Conservation (phyloP, 331 rosid genomes). For the Cucumis variabilis region DNA sequence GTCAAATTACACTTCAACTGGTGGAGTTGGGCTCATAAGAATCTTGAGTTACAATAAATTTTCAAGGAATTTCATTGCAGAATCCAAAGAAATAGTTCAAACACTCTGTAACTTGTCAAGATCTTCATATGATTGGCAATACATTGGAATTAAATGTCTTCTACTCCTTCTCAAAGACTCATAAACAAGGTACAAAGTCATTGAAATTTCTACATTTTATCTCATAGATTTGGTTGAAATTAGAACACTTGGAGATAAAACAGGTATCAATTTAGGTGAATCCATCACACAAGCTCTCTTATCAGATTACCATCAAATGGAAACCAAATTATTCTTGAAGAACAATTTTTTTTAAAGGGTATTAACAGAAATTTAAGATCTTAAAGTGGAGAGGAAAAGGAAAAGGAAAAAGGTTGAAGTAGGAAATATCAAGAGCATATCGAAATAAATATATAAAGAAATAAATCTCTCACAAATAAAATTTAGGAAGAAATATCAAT, state of each 20-base stretch:
- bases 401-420: background rate
- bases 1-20: slow-evolving; percentile 68
- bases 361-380: slow-evolving; percentile 58
- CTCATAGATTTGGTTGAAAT: slow-evolving; percentile 66
- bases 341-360: slow-evolving; percentile 42
- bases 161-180: slow-evolving; percentile 75
- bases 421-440: too few species aligned
- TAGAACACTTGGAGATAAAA: slow-evolving; percentile 38
- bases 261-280: slow-evolving; percentile 43
- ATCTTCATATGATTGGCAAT: slow-evolving; percentile 91
- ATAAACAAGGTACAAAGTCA: slow-evolving; percentile 67
- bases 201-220: slow-evolving; percentile 48
- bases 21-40: too few species aligned
- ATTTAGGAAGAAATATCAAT: too few species aligned
- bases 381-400: slow-evolving; percentile 68
- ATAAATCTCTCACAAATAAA: too few species aligned
- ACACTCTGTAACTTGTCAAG: slow-evolving; percentile 66
- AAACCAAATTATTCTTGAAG: slow-evolving; percentile 40
- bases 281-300: slow-evolving; percentile 52
- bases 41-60: slow-evolving; percentile 64
- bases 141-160: slow-evolving; percentile 79
- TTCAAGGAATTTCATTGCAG: slow-evolving; percentile 62
- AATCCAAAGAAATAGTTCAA: slow-evolving; percentile 48
- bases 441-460: too few species aligned
- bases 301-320: slow-evolving; percentile 62